Evolutionary conservation across 2,329 filamentous ascomycete genomes (phyloP), one percentile per base, ranked within the genome.

Genomic region (Curvularia verruculosa): DNA sequence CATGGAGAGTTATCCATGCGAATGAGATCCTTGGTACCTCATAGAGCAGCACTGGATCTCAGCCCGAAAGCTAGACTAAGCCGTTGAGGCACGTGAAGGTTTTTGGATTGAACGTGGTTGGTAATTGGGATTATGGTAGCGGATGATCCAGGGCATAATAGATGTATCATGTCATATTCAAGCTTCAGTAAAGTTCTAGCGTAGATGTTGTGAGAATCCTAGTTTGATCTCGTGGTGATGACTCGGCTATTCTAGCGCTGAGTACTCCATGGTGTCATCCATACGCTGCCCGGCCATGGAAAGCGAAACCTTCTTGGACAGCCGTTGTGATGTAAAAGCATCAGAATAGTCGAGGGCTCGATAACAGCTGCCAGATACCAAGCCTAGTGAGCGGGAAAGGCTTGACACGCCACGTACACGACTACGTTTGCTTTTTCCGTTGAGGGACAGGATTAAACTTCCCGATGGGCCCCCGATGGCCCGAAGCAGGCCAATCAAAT

Each of bases 341-440:
- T 41, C 23, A 41, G 5, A 23, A 24, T 50, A n/a, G 24, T 29
- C 39, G 18, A 36, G 13, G 31, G 13, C 15, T 36, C 5, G 31
- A 36, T n/a, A 24, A 49, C 29, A 15, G 29, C 44, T 28, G 39
- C 39, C 43, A 45, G 34, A 50, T 56, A 44, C 56, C 56, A 56
- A 56, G 49, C 24, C 21, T 28, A 37, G 13, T 29, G 46, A 44
- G 29, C 29, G 43, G 40, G 18, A 23, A 15, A 24, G 13, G 28
- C 26, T 43, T 26, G 13, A 34, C 21, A 21, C 49, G 39, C 50
- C 47, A 41, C 31, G n/a, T 40, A 43, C 18, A 31, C 29, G 37
- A 39, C 29, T 39, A 37, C 29, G 47, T 28, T 40, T 41, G 28
- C 8, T 39, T 39, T 51, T 40, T 39, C n/a, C 37, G 26, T 40